These are phyloP conservation scores for Elongisporangium prolatum DNA, from an alignment of 352 stramenopile genomes.

Conservation along the genomic window DNA sequence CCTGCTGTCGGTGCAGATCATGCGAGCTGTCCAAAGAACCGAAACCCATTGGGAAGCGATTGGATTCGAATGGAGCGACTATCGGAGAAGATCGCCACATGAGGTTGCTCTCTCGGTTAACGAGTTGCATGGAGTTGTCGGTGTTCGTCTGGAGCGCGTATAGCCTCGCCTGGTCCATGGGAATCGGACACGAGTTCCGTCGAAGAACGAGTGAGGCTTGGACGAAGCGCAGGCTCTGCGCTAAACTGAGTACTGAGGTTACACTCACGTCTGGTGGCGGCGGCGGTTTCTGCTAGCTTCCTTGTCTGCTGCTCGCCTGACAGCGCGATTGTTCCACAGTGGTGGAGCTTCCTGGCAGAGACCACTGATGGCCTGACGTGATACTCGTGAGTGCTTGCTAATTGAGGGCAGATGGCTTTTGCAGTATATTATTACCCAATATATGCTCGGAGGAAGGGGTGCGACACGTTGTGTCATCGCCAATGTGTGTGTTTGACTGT, in stretches of 20 bases:
- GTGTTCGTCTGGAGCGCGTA: not conserved
- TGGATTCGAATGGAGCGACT: too few relatives aligned
- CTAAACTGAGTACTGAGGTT: not conserved
- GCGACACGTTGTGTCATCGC: not conserved
- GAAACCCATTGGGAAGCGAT: too few relatives aligned
- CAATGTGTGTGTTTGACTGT: not conserved
- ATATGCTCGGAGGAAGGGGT: not conserved
- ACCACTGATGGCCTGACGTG: not conserved
- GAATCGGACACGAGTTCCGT: too few relatives aligned
- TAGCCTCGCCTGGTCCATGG: not conserved
- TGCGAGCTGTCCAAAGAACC: too few relatives aligned
- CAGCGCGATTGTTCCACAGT: not conserved
- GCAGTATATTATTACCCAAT: too few relatives aligned
- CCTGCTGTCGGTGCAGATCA: not conserved
- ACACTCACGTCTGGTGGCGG: not conserved
- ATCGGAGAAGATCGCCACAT: not conserved
- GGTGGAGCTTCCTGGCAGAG: not conserved
- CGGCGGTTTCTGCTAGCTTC: too few relatives aligned
- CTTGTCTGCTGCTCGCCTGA: not conserved
- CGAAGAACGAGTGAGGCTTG: too few relatives aligned
- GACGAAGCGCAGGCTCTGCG: not conserved
- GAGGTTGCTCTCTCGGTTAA: not conserved
- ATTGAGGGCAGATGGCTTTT: not conserved
- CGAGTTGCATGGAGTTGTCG: not conserved
- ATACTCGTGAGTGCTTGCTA: not conserved